These are phyloP conservation scores for Microbotryum lychnidis-dioicae DNA, from an alignment of 1,284 basidiomycete genomes.

Conservation along the genomic window DNA sequence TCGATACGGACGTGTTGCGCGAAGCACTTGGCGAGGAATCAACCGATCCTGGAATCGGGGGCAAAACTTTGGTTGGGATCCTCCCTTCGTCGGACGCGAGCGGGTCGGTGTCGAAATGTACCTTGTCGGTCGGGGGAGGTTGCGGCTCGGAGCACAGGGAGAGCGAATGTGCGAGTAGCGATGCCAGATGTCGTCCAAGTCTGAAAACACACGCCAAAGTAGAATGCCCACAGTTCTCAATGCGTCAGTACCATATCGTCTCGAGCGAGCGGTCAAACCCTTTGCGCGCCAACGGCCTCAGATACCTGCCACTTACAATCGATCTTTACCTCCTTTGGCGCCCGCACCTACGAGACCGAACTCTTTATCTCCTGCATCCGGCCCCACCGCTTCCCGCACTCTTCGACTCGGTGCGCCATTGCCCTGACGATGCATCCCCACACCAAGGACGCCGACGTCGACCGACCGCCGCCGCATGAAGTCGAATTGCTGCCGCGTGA, in stretches of 20 bases:
- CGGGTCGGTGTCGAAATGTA: not conserved
- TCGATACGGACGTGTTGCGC: conserved; percentile 22
- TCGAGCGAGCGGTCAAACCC: no score
- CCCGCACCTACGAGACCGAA: conserved; percentile 22
- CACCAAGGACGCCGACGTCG: conserved; percentile 31
- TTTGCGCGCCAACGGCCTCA: no score
- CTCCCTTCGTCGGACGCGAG: not conserved
- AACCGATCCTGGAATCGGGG: conserved; percentile 26
- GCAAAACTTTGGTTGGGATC: not conserved
- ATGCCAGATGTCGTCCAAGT: conserved; percentile 36
- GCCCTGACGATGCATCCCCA: conserved; percentile 25
- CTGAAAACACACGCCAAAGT: conserved; percentile 9
- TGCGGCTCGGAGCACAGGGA: conserved; percentile 31
- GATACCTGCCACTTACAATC: conserved; percentile 13
- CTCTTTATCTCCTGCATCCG: conserved; percentile 32
- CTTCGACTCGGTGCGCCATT: conserved; percentile 17
- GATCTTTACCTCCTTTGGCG: conserved; percentile 22
- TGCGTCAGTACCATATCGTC: no score
- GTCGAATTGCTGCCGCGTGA: conserved; percentile 6
- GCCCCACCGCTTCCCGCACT: conserved; percentile 28
- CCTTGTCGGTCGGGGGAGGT: not conserved
- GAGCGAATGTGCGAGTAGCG: conserved; percentile 35
- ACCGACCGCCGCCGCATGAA: conserved; percentile 26
- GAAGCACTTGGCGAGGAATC: conserved; percentile 14
- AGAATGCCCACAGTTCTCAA: no score